phyloP scores from a whole-genome alignment of 2,329 filamentous ascomycete genomes.

The Zasmidium citrigriseum region DNA sequence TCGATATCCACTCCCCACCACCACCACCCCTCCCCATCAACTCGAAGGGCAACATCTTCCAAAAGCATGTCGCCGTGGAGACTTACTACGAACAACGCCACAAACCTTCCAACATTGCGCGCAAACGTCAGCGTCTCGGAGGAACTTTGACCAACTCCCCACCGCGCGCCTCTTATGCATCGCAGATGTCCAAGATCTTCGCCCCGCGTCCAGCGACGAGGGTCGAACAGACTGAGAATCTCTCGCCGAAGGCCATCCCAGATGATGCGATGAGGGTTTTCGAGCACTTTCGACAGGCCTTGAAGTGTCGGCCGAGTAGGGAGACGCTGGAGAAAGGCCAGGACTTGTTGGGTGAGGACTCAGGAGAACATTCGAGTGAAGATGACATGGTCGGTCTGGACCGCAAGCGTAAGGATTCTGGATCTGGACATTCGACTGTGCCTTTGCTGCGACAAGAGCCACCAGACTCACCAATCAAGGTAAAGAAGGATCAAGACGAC shows the following conservation, averaged over 20 bases:
- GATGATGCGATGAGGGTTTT: slow-evolving; percentile 6
- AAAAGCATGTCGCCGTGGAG: background rate
- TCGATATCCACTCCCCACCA: background rate
- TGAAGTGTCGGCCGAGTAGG: background rate
- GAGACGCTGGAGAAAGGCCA: background rate
- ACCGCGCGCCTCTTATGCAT: slow-evolving; percentile 12
- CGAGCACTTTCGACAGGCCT: slow-evolving; percentile 7
- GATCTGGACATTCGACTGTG: background rate
- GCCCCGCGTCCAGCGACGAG: background rate
- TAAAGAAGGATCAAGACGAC: too few species aligned
- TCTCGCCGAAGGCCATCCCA: background rate
- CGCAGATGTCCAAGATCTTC: slow-evolving; percentile 16
- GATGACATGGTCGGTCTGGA: background rate
- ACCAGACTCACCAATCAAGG: background rate
- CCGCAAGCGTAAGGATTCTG: background rate
- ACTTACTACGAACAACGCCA: background rate
- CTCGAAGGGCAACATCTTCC: slow-evolving; percentile 7
- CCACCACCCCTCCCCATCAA: slow-evolving; percentile 1
- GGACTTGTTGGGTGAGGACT: too few species aligned
- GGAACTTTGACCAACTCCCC: slow-evolving; percentile 11
- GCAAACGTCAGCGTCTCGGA: slow-evolving; percentile 3
- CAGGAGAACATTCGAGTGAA: background rate
- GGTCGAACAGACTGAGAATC: background rate
- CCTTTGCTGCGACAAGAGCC: background rate
- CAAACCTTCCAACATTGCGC: slow-evolving; percentile 3